Evolutionary conservation across 2,329 filamentous ascomycete species (phyloP).

Genomic region (Aspergillus caelatus): DNA sequence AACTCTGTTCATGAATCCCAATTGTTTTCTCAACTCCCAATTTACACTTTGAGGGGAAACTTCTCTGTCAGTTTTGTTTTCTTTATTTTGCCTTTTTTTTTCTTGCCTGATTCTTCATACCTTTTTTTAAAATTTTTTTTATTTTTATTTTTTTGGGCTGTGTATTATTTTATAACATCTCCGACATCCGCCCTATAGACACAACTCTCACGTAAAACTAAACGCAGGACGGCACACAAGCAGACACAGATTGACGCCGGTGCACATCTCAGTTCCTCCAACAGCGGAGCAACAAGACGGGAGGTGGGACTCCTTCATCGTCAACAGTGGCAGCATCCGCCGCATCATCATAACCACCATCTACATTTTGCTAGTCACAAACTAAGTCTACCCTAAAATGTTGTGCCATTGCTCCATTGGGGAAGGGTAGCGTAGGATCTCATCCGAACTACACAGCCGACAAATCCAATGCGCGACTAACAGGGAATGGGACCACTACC

Average conservation of each 20-base stretch:
- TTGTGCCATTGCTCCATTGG: slow-evolving; percentile 22
- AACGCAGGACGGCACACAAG: slow-evolving; percentile 12
- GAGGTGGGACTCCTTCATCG: slow-evolving; percentile 17
- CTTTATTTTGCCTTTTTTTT: slow-evolving; percentile 5
- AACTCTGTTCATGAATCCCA: slow-evolving; percentile 8
- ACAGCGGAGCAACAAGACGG: slow-evolving; percentile 14
- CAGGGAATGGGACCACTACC: slow-evolving; percentile 15
- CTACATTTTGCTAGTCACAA: slow-evolving; percentile 3
- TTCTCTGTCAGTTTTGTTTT: slow-evolving; percentile 5
- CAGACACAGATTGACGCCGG: slow-evolving; percentile 16
- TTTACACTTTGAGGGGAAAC: background rate
- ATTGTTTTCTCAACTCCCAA: slow-evolving; percentile 8
- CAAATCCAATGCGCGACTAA: slow-evolving; percentile 16
- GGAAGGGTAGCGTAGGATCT: slow-evolving; percentile 12
- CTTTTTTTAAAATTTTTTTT: background rate
- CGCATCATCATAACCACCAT: slow-evolving; percentile 1
- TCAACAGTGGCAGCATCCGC: slow-evolving; percentile 7
- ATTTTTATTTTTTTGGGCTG: too few species aligned
- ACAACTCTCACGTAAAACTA: background rate
- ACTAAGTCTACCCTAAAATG: slow-evolving; percentile 9
- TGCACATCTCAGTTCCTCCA: slow-evolving; percentile 21
- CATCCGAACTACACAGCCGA: slow-evolving; percentile 10
- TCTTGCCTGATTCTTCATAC: background rate
- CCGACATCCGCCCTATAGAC: background rate
- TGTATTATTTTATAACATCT: background rate